Conservation (phyloP, 1,139 yeast genomes). For the Arxiozyma telluris region DNA sequence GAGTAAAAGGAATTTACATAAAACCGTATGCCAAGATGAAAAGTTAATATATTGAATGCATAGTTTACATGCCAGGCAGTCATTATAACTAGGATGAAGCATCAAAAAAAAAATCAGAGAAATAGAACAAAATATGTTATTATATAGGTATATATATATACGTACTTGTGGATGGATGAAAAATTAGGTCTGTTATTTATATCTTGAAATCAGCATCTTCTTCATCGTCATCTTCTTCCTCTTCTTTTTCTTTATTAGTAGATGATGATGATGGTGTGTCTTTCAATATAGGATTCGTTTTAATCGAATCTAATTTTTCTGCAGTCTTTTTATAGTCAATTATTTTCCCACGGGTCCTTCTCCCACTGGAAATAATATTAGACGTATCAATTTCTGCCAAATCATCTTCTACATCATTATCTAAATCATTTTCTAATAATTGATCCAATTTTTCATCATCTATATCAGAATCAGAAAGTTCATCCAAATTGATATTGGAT, state of each 20-base stretch:
- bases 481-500: background rate
- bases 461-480: conserved; percentile 38
- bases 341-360: conserved; percentile 86
- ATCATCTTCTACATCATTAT: conserved; percentile 62
- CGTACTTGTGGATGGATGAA: no score
- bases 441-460: conserved; percentile 45
- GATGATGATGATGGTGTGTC: conserved; percentile 14
- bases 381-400: conserved; percentile 74
- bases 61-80: no score
- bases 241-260: conserved; percentile 5
- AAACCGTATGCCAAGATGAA: no score
- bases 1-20: no score
- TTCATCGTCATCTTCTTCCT: conserved; percentile 32
- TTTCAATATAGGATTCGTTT: conserved; percentile 15
- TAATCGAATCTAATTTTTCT: conserved; percentile 51
- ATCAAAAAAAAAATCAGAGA: background rate
- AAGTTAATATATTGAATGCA: no score
- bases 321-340: conserved; percentile 86
- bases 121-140: background rate
- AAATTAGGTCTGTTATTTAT: background rate
- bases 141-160: no score
- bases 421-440: conserved; percentile 42
- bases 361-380: conserved; percentile 73
- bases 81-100: no score
- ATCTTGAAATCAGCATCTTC: conserved; percentile 26